phyloP scores from a whole-genome alignment of 371 early-diverging fungal genomes.

The Apophysomyces trapeziformis region DNA sequence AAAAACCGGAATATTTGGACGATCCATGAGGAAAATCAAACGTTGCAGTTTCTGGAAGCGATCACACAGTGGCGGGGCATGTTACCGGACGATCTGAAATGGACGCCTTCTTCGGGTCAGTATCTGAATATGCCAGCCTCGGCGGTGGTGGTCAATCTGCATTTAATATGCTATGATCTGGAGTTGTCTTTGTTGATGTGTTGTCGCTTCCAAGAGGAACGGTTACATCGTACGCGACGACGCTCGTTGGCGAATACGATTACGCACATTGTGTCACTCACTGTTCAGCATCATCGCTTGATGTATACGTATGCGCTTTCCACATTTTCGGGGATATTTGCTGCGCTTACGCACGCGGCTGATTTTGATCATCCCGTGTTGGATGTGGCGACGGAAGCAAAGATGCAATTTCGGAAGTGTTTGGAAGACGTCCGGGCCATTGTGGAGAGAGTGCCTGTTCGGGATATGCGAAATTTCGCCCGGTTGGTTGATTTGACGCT shows the following conservation, averaged over 20 bases:
- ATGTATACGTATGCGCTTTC: constrained; percentile 45
- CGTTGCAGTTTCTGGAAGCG: constrained; percentile 38
- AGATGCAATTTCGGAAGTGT: constrained; percentile 43
- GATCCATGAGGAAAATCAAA: constrained; percentile 40
- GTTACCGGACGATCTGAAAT: constrained; percentile 35
- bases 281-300: constrained; percentile 37
- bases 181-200: constrained; percentile 49
- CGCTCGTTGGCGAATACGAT: constrained; percentile 45
- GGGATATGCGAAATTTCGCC: constrained; percentile 36
- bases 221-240: constrained; percentile 39
- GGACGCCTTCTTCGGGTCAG: constrained; percentile 28
- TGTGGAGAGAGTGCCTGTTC: constrained; percentile 28
- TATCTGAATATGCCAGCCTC: constrained; percentile 27
- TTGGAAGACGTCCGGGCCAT: constrained; percentile 41
- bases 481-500: constrained; percentile 39
- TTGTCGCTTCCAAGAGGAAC: constrained; percentile 45
- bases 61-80: constrained; percentile 41
- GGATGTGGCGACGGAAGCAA: constrained; percentile 38
- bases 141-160: constrained; percentile 39
- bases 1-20: constrained; percentile 39
- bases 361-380: constrained; percentile 42
- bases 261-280: constrained; percentile 42
- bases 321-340: constrained; percentile 47
- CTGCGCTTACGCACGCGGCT: constrained; percentile 46
- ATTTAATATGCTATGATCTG: constrained; percentile 41